Evolutionary conservation across 164 flowering plant genomes (phyloP), one percentile per base, ranked within the genome.

Genomic region (Buxus sempervirens): DNA sequence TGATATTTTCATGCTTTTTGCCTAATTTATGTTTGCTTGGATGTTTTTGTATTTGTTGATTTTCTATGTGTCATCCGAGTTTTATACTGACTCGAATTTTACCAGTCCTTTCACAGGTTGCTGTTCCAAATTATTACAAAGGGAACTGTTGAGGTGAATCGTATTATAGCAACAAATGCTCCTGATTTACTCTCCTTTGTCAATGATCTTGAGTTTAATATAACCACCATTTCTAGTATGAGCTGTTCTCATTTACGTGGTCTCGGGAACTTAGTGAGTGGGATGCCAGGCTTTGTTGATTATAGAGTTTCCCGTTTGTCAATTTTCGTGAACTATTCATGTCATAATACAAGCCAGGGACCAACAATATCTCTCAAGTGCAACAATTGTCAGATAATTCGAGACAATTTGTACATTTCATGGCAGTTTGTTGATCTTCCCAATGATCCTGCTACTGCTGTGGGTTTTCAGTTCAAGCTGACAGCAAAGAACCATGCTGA

Each of bases 371-470:
- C 66, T 42, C 76, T 96, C 26, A 82, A 63, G 53, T 96, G 99
- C 79, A 79, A 36, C 59, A 82, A 76, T 25, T 93, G 99, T 66
- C 85, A 61, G 19, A 75, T 86, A 21, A 66, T 64, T 61, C 78
- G 64, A 25, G 99, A 96, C 65, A 70, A 77, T 67, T 62, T 77
- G 62, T 93, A 82, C 71, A 77, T 90, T 69, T 87, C 98, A 0
- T 96, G 99, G 99, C 85, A 83, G 63, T 96, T 93, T 78, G 85
- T 96, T 71, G 99, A 96, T 83, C 82, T 96, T 57, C 97, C 96
- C 15, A 85, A 79, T 75, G 74, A 70, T 72, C 97, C 99, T 45
- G 99, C 99, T 32, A 76, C 80, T 72, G 98, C 98, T 22, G 93
- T 96, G 67, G 99, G 98, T 60, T 96, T 93, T 76, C 85, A 77